Base-by-base conservation (phyloP, 768 basidiomycete species). In the Russula olivacea region DNA sequence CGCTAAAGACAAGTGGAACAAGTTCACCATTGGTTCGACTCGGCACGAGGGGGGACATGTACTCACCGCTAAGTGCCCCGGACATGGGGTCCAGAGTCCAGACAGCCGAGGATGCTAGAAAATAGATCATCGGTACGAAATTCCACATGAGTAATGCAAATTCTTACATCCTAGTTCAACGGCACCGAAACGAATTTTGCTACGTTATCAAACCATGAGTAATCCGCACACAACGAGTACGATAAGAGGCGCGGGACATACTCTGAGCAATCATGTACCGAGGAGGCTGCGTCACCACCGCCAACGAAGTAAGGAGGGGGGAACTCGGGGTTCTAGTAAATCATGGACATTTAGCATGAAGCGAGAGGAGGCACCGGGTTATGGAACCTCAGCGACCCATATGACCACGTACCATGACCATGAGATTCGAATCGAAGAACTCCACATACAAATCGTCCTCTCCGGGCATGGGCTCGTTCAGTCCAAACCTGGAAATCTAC, bases 121-220 rank as follows among this genome's bases (percentile, higher is more conserved):
- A 43, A 52, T 10, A 17, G 5, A 51, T 30, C 15, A 7, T 52
- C 28, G 34, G 19, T 30, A 32, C 28, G 0, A 51, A 19, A 10
- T 17, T 14, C 10, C 3, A 15, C 1, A 12, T 49, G 19, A 4
- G 9, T 10, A 51, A 32, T 17, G 7, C 5, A 25, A 49, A n/a
- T 6, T 43, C 58, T 52, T 59, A 59, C 58, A 28, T 59, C 58
- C 58, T 1, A 40, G 6, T 6, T 41, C 5, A 21, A 59, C 38
- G 15, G 41, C 28, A 7, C 14, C 41, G 21, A 51, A 43, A 25
- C n/a, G 12, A 21, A 52, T 25, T 7, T 25, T 43, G 21, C 58
- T 59, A 23, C 0, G 9, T 21, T 21, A 32, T 41, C 21, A 21
- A 30, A 4, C 10, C 10, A n/a, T 51, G 2, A 51, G 50, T 32